Percentiles rank a stretch among this genome's conserved stretches.
These are phyloP conservation scores for Mycena floridula DNA, from an alignment of 768 basidiomycete species.

Conservation along the genomic window DNA sequence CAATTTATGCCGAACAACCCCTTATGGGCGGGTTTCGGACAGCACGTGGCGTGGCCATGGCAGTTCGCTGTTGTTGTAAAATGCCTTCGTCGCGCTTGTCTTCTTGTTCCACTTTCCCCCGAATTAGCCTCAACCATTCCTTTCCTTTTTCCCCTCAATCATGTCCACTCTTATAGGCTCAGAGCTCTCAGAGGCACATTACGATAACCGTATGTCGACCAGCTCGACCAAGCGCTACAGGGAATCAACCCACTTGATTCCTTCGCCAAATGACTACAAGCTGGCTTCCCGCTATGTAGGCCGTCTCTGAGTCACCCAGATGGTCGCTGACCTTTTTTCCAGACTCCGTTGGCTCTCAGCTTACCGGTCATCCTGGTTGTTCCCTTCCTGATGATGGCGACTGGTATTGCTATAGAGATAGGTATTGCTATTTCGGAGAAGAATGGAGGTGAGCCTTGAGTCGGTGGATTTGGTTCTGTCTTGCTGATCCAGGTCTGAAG, in stretches of 20 bases:
- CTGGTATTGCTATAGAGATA: conserved; percentile 45
- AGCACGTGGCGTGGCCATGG: too few species aligned
- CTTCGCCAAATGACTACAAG: conserved; percentile 29
- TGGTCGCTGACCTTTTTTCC: too few species aligned
- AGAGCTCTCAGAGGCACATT: too few species aligned
- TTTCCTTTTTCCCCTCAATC: too few species aligned
- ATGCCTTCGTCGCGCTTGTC: too few species aligned
- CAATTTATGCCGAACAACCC: too few species aligned
- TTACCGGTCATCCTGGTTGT: conserved; percentile 30
- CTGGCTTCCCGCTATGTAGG: conserved; percentile 22
- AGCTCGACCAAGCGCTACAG: conserved; percentile 10
- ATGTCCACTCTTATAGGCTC: too few species aligned
- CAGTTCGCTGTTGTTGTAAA: too few species aligned
- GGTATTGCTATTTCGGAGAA: conserved; percentile 34
- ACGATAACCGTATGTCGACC: too few species aligned
- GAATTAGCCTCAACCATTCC: too few species aligned
- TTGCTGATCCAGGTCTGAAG: conserved; percentile 25
- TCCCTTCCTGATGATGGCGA: conserved; percentile 34
- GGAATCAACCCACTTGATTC: conserved; percentile 44
- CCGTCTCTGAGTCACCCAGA: conserved; percentile 26
- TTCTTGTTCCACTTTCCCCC: too few species aligned
- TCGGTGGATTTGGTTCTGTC: background rate
- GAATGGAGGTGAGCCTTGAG: conserved; percentile 31
- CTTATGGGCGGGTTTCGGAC: too few species aligned
- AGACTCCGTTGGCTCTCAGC: conserved; percentile 10